Evolutionary conservation across 192 early-diverging fungal genomes (phyloP), one percentile per base, ranked within the genome.

Genomic region (Entomortierella lignicola): DNA sequence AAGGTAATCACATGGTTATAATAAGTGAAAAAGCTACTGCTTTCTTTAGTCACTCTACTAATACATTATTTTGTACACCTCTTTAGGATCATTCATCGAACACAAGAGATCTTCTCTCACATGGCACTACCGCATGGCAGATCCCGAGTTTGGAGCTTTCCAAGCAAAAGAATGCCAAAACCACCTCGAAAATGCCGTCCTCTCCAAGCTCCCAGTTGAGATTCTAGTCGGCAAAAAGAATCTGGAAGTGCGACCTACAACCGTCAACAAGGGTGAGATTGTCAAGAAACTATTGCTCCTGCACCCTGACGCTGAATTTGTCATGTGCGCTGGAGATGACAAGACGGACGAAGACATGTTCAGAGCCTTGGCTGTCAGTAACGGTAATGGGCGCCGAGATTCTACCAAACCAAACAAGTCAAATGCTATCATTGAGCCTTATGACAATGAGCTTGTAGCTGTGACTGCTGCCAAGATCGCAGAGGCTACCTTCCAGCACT

Each of bases 341-440:
- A 91, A 93, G 80, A 98, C 97, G 1, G 98, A 98, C 72, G 96
- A 98, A 77, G 97, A 98, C 77, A 98, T 99, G 96, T 98, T 99
- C 77, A 87, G 87, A 56, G 88, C 88, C 0, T 73, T 98, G 63
- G 64, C 82, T 0, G 67, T 66, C 10, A 63, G 21, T 11, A 37
- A 39, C 0, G 43, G 54, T 1, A 47, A 39, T n/a, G 56, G 67
- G 21, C 66, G 66, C 26, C 60, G 57, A 20, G 56, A 65, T 8
- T 70, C 75, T n/a, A 18, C 31, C n/a, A 63, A 43, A n/a, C n/a
- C n/a, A 2, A 58, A 30, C 48, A 41, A 43, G 15, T 11, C 15
- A 11, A 47, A 47, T 47, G 67, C 37, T 0, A 61, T 66, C 37
- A 29, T 70, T 17, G 68, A 70, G 11, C 61, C 75, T 26, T 70